Percentiles rank a stretch among this genome's conserved stretches.
These are phyloP conservation scores for Plasmodium gallinaceum DNA, from an alignment of 169 alveolate genomes.

Conservation along the genomic window DNA sequence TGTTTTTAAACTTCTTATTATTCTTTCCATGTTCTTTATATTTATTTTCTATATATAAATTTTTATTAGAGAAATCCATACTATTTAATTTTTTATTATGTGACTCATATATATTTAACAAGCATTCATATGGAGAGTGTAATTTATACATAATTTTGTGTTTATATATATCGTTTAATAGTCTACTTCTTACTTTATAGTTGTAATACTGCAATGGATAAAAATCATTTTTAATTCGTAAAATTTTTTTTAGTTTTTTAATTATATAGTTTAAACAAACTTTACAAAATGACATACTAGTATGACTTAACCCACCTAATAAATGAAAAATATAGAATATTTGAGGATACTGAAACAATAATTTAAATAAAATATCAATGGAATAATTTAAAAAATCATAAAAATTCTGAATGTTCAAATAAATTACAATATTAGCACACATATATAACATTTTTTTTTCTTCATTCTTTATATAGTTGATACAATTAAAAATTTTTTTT, in stretches of 20 bases:
- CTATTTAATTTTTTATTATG: background rate
- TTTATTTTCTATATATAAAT: background rate
- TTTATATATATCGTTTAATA: background rate
- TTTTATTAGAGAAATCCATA: background rate
- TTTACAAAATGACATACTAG: conserved; percentile 51
- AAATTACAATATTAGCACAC: conserved; percentile 50
- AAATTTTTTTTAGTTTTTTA: conserved; percentile 16
- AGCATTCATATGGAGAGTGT: conserved; percentile 50
- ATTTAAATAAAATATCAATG: conserved; percentile 46
- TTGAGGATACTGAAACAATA: conserved; percentile 71
- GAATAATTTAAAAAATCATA: conserved; percentile 56
- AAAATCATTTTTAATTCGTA: conserved; percentile 35
- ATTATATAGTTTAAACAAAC: conserved; percentile 60
- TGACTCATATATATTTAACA: background rate
- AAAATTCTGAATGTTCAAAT: conserved; percentile 39
- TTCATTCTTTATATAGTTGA: conserved; percentile 31
- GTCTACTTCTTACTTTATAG: conserved; percentile 21
- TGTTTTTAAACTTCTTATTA: background rate
- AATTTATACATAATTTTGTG: conserved; percentile 32
- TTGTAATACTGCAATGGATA: conserved; percentile 41
- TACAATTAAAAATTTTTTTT: conserved; percentile 17
- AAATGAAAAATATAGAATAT: conserved; percentile 57
- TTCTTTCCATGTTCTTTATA: background rate
- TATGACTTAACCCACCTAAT: conserved; percentile 43
- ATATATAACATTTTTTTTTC: conserved; percentile 50